Base-by-base conservation (phyloP, 2,329 filamentous ascomycete genomes). In the Trichoderma aggressivum region DNA sequence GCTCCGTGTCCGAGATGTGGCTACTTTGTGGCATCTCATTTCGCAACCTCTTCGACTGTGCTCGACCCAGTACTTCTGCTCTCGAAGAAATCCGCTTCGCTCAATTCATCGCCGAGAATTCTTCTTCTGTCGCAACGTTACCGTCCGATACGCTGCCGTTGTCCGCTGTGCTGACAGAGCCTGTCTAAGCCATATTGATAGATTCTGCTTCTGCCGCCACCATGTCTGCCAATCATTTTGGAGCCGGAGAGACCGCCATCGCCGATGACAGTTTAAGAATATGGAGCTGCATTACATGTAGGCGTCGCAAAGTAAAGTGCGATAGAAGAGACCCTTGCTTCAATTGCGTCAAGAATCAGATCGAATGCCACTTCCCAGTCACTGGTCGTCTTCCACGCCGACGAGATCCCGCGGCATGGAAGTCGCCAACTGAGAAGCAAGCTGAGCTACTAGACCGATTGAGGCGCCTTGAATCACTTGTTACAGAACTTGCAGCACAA, bases 391-490 rank as follows among this genome's bases (percentile, higher is more conserved):
- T 47, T 10, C 43, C 43, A 47, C 43, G 18, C 18, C 43, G 43
- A 21, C 18, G 43, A 47, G 43, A 47, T 47, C 43, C 43, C 43
- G 18, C 18, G n/a, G 10, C 43, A 18, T 47, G 43, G 43, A 47
- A 47, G 43, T 47, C 43, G 8, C 43, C 43, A 21, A 47, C 18
- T n/a, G 43, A 47, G 43, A 47, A 47, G 18, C 43, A 47, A 21
- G 43, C 8, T 16, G 39, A 47, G 7, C 43, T 47, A 10, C 18
- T 47, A 11, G 43, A 47, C n/a, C 43, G 43, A 21, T 18, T 62
- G 16, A 72, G 80, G 7, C 75, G 78, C 1, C 75, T 80, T 0
- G 78, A 80, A 62, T 73, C 78, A 3, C 75, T 80, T 8, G 78
- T 80, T 50, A 64, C 61, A 47, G 63, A 67, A 34, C 63, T 67